Percentiles rank a stretch among this genome's conserved stretches.
Evolutionary conservation across 352 stramenopile species (phyloP).

Genomic region (Phytophthora ohioensis): DNA sequence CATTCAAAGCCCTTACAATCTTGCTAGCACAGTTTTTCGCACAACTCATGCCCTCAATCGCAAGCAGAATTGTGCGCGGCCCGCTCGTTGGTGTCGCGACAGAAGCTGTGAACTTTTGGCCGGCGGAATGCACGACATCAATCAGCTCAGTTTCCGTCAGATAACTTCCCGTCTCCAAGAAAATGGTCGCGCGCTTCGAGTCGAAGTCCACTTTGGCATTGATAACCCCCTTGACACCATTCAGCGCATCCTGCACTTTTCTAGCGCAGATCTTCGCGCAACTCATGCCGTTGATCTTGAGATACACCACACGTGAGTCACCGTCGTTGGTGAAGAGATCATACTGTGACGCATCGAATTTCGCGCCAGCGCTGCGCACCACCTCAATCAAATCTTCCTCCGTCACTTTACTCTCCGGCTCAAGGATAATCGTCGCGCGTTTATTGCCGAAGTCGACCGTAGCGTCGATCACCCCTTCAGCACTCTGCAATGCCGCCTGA

Average conservation of each 20-base stretch:
- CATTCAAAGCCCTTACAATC: slow-evolving; percentile 65
- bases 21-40: slow-evolving; percentile 85
- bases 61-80: slow-evolving; percentile 61
- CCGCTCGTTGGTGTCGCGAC: slow-evolving; percentile 48
- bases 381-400: slow-evolving; percentile 76
- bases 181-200: slow-evolving; percentile 78
- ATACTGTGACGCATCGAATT: slow-evolving; percentile 70
- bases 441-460: slow-evolving; percentile 78
- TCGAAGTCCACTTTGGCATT: slow-evolving; percentile 83
- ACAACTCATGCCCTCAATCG: slow-evolving; percentile 83
- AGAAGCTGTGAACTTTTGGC: slow-evolving; percentile 71
- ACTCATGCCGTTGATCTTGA: slow-evolving; percentile 82
- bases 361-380: slow-evolving; percentile 54
- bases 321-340: slow-evolving; percentile 65
- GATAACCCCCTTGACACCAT: slow-evolving; percentile 66
- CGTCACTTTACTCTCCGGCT: slow-evolving; percentile 62
- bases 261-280: slow-evolving; percentile 77
- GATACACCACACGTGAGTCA: slow-evolving; percentile 77
- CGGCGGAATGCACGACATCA: slow-evolving; percentile 61
- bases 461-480: slow-evolving; percentile 68
- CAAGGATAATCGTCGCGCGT: slow-evolving; percentile 75
- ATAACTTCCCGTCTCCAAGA: slow-evolving; percentile 74
- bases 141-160: slow-evolving; percentile 74
- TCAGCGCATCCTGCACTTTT: slow-evolving; percentile 82
- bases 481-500: slow-evolving; percentile 55